These are phyloP conservation scores for Termitomyces heimii DNA, from an alignment of 768 basidiomycete species.

Conservation along the genomic window DNA sequence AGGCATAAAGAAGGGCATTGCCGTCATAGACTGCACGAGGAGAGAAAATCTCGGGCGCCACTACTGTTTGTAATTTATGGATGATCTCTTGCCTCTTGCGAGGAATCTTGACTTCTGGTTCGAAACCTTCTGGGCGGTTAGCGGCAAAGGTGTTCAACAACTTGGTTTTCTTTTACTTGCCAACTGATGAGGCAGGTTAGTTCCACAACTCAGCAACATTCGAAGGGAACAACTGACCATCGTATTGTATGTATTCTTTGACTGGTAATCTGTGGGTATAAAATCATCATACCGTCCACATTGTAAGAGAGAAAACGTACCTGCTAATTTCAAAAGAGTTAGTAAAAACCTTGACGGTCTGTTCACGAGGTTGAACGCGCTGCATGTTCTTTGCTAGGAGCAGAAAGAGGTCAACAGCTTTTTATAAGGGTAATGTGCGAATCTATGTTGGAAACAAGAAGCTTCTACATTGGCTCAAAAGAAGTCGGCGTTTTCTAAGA, in stretches of 20 bases:
- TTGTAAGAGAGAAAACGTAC: constrained; percentile 7
- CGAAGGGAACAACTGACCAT: constrained; percentile 14
- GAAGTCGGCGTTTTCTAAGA: neutral
- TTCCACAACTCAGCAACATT: neutral
- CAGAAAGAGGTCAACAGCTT: neutral
- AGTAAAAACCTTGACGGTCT: constrained; percentile 17
- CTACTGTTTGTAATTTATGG: constrained; percentile 31
- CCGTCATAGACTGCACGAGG: constrained; percentile 44
- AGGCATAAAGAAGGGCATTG: constrained; percentile 33
- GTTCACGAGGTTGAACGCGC: constrained; percentile 3
- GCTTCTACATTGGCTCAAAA: neutral
- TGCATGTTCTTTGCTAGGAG: neutral
- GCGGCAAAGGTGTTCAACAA: neutral
- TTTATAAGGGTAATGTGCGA: neutral
- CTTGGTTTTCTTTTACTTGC: neutral
- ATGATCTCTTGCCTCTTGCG: constrained; percentile 26
- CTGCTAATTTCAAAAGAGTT: constrained; percentile 24
- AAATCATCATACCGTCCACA: neutral
- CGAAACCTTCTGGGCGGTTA: constrained; percentile 11
- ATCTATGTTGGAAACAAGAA: neutral
- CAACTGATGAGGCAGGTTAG: neutral
- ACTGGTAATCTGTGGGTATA: constrained; percentile 17
- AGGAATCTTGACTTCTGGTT: constrained; percentile 17
- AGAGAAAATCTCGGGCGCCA: constrained; percentile 28
- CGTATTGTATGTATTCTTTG: constrained; percentile 23